Percentiles rank a stretch among this genome's conserved stretches.
These are phyloP conservation scores for Colletotrichum gloeosporioides DNA, from an alignment of 2,329 filamentous ascomycete species.

Conservation along the genomic window DNA sequence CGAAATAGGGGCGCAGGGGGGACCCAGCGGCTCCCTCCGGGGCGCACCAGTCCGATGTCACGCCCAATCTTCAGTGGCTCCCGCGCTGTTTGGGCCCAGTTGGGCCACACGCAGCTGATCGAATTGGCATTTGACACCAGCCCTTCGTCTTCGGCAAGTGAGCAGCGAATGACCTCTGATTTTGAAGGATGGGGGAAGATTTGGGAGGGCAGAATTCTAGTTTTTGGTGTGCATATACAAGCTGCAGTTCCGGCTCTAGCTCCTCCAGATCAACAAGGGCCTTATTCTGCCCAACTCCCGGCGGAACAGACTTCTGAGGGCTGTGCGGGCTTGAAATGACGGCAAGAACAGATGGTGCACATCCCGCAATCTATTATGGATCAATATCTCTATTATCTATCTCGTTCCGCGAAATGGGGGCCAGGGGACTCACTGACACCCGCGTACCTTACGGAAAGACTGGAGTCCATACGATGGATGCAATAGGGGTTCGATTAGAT, in stretches of 20 bases:
- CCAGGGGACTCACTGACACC: background rate
- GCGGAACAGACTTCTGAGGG: background rate
- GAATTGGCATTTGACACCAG: slow-evolving; percentile 4
- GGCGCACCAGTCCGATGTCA: slow-evolving; percentile 4
- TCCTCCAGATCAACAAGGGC: background rate
- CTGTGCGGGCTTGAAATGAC: slow-evolving; percentile 1
- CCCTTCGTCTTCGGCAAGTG: background rate
- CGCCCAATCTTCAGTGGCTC: slow-evolving; percentile 6
- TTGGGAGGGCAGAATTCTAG: background rate
- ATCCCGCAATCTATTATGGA: background rate
- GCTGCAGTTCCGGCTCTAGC: background rate
- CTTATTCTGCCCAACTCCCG: background rate
- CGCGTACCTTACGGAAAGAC: background rate
- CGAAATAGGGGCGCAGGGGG: slow-evolving; percentile 7
- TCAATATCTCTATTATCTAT: background rate
- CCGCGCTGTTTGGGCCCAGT: background rate
- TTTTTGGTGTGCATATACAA: background rate
- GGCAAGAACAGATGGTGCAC: slow-evolving; percentile 2
- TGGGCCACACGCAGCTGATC: slow-evolving; percentile 5
- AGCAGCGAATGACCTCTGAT: background rate
- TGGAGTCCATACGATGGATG: background rate
- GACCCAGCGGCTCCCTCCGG: slow-evolving; percentile 12
- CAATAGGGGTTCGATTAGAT: slow-evolving; percentile 14
- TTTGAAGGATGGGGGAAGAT: background rate
- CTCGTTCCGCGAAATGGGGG: background rate